Evolutionary conservation across 345 rosid species (phyloP).

Genomic region (Corymbia maculata): DNA sequence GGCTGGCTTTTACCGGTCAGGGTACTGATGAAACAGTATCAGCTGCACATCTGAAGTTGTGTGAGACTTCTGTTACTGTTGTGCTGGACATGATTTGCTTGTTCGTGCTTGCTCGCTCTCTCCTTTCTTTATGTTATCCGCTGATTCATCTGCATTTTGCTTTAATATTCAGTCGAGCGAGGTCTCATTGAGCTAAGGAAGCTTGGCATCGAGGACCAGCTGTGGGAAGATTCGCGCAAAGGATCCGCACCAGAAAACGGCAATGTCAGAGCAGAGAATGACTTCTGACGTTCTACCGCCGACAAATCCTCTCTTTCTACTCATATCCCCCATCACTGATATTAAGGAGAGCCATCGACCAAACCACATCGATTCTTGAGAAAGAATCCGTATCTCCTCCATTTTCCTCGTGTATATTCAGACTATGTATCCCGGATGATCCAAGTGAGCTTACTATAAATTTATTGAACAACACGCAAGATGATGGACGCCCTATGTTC

Average conservation of each 20-base stretch:
- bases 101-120: not conserved
- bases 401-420: not conserved
- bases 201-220: slow-evolving; percentile 59
- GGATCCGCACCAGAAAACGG: slow-evolving; percentile 29
- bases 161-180: slow-evolving; percentile 48
- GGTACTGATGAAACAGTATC: not conserved
- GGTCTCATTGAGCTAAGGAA: slow-evolving; percentile 78
- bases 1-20: not conserved
- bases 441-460: not conserved
- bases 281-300: slow-evolving; percentile 12
- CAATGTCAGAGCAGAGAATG: slow-evolving; percentile 14
- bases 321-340: not conserved
- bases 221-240: slow-evolving; percentile 60
- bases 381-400: not conserved
- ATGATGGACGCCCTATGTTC: not conserved
- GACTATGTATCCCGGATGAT: not conserved
- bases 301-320: not conserved
- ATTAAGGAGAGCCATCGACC: not conserved
- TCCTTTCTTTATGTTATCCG: not conserved
- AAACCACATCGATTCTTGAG: not conserved
- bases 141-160: not conserved
- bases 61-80: not conserved
- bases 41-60: not conserved
- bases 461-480: not conserved
- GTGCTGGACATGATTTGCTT: not conserved